phyloP scores from a whole-genome alignment of 2,329 filamentous ascomycete species.

The Cercospora brassicicola region DNA sequence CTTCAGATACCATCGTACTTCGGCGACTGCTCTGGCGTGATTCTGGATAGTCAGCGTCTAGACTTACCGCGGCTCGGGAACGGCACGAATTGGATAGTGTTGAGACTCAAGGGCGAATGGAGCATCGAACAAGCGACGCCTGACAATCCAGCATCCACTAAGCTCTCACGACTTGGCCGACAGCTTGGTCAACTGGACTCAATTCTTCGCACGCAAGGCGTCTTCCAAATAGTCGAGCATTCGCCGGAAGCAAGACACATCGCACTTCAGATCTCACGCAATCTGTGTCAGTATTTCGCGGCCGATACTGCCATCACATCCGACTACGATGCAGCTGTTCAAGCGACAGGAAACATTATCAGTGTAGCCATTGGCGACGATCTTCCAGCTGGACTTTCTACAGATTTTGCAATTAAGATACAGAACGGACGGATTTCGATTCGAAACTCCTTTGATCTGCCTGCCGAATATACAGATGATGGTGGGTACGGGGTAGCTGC shows the following conservation, averaged over 20 bases:
- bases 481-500: slow-evolving; percentile 45
- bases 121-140: neutral
- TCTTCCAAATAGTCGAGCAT: slow-evolving; percentile 46
- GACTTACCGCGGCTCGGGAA: neutral
- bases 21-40: slow-evolving; percentile 22
- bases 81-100: neutral
- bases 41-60: slow-evolving; percentile 21
- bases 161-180: slow-evolving; percentile 43
- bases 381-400: slow-evolving; percentile 25
- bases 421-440: slow-evolving; percentile 12
- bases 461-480: slow-evolving; percentile 10
- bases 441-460: slow-evolving; percentile 5
- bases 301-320: slow-evolving; percentile 51
- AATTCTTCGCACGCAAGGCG: slow-evolving; percentile 51
- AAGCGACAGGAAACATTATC: slow-evolving; percentile 49
- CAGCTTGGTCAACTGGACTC: slow-evolving; percentile 57
- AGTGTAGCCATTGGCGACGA: slow-evolving; percentile 38
- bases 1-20: slow-evolving; percentile 28
- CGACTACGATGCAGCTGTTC: slow-evolving; percentile 23
- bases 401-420: slow-evolving; percentile 38
- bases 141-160: neutral
- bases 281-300: slow-evolving; percentile 59
- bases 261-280: slow-evolving; percentile 58
- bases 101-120: slow-evolving; percentile 8
- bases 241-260: slow-evolving; percentile 38